Percentiles rank a stretch among this genome's conserved stretches.
phyloP scores from a whole-genome alignment of 257 asterid species.

The Anisodus tanguticus region DNA sequence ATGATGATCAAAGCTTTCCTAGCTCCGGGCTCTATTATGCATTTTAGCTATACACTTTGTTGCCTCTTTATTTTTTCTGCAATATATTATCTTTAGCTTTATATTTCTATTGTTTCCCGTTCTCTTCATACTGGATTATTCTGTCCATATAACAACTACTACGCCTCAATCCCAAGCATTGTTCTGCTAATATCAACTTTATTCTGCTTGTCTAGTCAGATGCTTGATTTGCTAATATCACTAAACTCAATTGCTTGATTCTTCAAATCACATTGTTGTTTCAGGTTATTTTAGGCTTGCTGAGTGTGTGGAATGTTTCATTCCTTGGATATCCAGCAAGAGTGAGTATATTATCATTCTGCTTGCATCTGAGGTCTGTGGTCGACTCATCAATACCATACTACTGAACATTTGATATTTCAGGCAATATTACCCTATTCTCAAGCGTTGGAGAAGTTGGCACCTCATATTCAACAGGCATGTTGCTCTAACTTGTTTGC shows the following conservation, averaged over 20 bases:
- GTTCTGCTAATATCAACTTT: background rate
- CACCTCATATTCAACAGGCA: slow-evolving; percentile 99
- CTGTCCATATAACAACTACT: background rate
- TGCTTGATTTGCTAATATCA: slow-evolving; percentile 1
- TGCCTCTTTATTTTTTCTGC: background rate
- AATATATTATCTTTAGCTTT: background rate
- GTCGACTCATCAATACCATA: slow-evolving; percentile 19
- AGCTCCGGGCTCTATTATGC: background rate
- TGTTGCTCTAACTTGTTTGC: slow-evolving; percentile 39
- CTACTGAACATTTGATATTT: slow-evolving; percentile 31
- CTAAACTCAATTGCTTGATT: slow-evolving; percentile 24
- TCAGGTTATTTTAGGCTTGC: slow-evolving; percentile 90
- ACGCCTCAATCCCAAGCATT: background rate
- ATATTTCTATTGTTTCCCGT: background rate
- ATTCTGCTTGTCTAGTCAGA: slow-evolving; percentile 4
- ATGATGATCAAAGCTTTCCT: background rate
- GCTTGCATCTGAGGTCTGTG: background rate
- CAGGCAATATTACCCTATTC: slow-evolving; percentile 98
- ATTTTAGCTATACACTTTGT: slow-evolving; percentile 8
- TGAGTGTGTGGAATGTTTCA: slow-evolving; percentile 97
- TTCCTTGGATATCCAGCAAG: slow-evolving; percentile 97
- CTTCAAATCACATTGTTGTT: slow-evolving; percentile 34
- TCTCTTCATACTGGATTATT: slow-evolving; percentile 1
- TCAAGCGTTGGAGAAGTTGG: slow-evolving; percentile 96
- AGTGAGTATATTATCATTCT: slow-evolving; percentile 56